Percentiles rank a stretch among this genome's conserved stretches.
These are phyloP conservation scores for Plasmodium cynomolgi DNA, from an alignment of 169 alveolate genomes.

Conservation along the genomic window DNA sequence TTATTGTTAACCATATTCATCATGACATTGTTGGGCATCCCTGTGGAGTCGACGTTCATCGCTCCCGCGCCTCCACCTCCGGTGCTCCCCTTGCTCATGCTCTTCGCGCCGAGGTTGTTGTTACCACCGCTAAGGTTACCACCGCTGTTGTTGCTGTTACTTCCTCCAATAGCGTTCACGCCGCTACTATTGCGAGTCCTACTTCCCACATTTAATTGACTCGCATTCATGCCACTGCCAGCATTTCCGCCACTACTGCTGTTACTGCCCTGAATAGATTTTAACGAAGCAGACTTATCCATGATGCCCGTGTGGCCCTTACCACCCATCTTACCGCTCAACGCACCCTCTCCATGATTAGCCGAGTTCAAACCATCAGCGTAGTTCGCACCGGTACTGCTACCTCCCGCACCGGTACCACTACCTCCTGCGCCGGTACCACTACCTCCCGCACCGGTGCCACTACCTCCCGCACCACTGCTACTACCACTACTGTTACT, in stretches of 20 bases:
- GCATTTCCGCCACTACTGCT: neutral
- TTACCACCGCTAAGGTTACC: neutral
- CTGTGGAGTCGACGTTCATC: neutral
- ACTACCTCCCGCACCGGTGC: neutral
- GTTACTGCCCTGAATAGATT: slow-evolving; percentile 10
- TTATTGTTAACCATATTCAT: slow-evolving; percentile 36
- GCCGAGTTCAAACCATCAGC: neutral
- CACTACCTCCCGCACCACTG: neutral
- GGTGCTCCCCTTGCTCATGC: neutral
- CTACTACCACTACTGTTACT: neutral
- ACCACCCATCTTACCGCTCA: neutral
- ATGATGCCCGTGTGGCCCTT: neutral
- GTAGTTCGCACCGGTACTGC: neutral
- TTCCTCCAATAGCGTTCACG: neutral
- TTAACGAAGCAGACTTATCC: slow-evolving; percentile 21
- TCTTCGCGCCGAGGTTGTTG: neutral
- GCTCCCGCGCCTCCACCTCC: neutral
- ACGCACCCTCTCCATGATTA: slow-evolving; percentile 15
- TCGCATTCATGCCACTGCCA: neutral
- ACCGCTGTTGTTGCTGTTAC: neutral
- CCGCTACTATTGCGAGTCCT: neutral
- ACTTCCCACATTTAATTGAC: neutral
- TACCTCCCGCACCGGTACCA: no score
- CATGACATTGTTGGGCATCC: slow-evolving; percentile 6
- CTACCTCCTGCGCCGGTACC: no score